These are phyloP conservation scores for Solanum hybrid DNA, from an alignment of 305 asterid genomes.

Conservation along the genomic window DNA sequence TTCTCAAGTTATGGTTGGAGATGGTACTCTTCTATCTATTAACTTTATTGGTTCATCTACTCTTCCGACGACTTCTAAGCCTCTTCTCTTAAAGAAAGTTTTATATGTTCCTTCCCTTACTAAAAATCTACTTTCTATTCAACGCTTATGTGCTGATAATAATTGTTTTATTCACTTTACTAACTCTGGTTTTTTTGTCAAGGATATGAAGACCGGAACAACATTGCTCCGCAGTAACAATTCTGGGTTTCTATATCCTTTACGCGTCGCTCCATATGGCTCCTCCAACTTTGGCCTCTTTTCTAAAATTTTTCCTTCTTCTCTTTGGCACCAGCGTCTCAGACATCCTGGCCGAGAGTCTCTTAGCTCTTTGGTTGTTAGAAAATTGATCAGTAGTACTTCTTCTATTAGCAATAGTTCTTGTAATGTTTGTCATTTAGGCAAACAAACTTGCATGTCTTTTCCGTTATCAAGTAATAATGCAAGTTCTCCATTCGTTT, in stretches of 20 bases:
- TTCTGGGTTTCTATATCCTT: neutral
- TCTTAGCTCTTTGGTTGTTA: neutral
- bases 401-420: neutral
- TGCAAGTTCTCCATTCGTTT: no score
- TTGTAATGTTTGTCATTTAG: neutral
- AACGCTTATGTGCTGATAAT: neutral
- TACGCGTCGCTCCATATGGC: neutral
- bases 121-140: neutral
- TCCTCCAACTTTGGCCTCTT: neutral
- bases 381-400: neutral
- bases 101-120: neutral
- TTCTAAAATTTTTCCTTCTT: neutral
- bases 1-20: neutral
- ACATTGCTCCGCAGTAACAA: neutral
- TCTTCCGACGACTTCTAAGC: neutral
- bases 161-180: neutral
- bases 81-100: neutral
- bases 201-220: neutral
- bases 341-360: neutral
- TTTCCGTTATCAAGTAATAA: no score
- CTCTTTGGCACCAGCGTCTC: neutral
- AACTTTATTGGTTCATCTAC: neutral
- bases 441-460: neutral
- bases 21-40: neutral
- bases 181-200: neutral